These are phyloP conservation scores for Penicillium hesseltinei DNA, from an alignment of 2,329 filamentous ascomycete genomes.

Conservation along the genomic window DNA sequence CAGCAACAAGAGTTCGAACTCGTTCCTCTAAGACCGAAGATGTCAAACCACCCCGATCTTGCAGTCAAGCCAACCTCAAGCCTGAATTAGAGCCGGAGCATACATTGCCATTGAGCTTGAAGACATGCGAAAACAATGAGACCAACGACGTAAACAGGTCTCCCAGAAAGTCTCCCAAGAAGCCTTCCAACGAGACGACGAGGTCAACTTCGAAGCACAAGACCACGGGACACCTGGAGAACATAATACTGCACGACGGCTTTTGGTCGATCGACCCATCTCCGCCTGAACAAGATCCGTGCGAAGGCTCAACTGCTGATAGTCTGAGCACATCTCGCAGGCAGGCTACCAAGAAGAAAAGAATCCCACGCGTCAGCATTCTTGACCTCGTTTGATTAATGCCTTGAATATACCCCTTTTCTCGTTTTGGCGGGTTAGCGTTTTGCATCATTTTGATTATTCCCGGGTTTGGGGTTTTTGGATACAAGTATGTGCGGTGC, in stretches of 20 bases:
- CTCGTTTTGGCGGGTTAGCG: neutral
- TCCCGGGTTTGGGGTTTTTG: neutral
- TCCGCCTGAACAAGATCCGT: slow-evolving; percentile 9
- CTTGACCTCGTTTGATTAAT: slow-evolving; percentile 29
- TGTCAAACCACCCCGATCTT: neutral
- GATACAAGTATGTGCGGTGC: neutral
- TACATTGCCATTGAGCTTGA: neutral
- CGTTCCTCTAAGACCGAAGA: neutral
- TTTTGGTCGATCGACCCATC: slow-evolving; percentile 25
- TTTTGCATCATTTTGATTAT: neutral
- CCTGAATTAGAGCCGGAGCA: neutral
- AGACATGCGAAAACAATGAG: neutral
- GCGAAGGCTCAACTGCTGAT: slow-evolving; percentile 6
- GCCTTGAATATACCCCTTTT: slow-evolving; percentile 7
- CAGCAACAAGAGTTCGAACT: neutral
- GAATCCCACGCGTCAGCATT: slow-evolving; percentile 35
- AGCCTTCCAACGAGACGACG: neutral
- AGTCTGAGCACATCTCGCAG: neutral
- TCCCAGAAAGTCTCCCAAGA: neutral
- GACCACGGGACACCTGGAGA: slow-evolving; percentile 18
- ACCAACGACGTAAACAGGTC: neutral
- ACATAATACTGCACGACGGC: slow-evolving; percentile 22
- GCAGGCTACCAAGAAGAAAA: slow-evolving; percentile 26
- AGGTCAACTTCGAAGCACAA: neutral
- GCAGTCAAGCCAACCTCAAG: neutral